Base-by-base conservation (phyloP, 2,329 filamentous ascomycete species). In the Rhynchosporium graminicola region DNA sequence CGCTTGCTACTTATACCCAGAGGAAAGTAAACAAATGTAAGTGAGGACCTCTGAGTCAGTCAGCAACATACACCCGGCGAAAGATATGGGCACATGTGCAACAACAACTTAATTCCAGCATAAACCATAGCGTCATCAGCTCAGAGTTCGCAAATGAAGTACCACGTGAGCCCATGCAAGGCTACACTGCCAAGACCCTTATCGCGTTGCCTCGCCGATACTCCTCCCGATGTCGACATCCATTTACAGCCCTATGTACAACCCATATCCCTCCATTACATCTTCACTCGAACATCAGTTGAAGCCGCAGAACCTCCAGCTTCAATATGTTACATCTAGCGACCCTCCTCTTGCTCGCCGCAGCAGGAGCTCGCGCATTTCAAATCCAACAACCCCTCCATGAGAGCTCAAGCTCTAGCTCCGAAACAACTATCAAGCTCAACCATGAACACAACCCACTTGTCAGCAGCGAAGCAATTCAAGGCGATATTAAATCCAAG, bases 381-480 rank as follows among this genome's bases (percentile, higher is more conserved):
- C 61, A 57, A 9, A 62, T 68, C 20, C 70, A 70, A 48, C 60
- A 67, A 42, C 67, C 64, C 52, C 57, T 70, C 26, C 42, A 65
- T 12, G 66, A 66, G 20, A 45, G 33, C 33, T 36, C 33, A 5
- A 36, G 43, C 36, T 59, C 60, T n/a, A 50, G 46, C n/a, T 61
- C 62, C 33, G 69, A 72, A 62, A 57, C 63, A 63, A 64, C 63
- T 60, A 40, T 68, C 66, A 66, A 67, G 50, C 59, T 55, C 36
- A 63, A 68, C 57, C 36, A 67, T 67, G 67, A 67, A 48, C 62
- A 57, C 42, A 66, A 69, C 33, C 61, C 66, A 3, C 63, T 70
- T 4, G 76, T 87, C 54, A 80, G 81, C 71, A 82, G 82, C 52
- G 76, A 84, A 70, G 74, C 76, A 13, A 78, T 89, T 2, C 84